phyloP scores from a whole-genome alignment of 164 flowering plant species.

The Nymphaea colorata region DNA sequence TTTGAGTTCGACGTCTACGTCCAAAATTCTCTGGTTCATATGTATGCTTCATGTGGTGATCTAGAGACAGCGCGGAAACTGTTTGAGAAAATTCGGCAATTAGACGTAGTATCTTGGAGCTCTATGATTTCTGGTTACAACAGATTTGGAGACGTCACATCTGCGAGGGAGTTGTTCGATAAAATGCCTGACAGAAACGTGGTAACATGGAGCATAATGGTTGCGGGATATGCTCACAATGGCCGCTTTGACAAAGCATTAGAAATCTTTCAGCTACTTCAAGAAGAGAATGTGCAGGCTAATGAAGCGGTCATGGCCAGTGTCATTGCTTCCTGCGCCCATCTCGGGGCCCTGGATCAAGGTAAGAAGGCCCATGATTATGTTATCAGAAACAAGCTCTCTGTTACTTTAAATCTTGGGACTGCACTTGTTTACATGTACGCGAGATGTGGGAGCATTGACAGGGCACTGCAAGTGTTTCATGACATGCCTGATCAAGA shows the following conservation, averaged over 20 bases:
- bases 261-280: slow-evolving; percentile 9
- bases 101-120: slow-evolving; percentile 79
- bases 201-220: slow-evolving; percentile 13
- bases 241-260: slow-evolving; percentile 11
- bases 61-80: slow-evolving; percentile 33
- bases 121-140: slow-evolving; percentile 48
- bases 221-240: slow-evolving; percentile 13
- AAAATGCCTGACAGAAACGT: slow-evolving; percentile 8
- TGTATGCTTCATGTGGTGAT: slow-evolving; percentile 65
- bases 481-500: slow-evolving; percentile 5
- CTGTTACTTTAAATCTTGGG: slow-evolving; percentile 4
- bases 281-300: slow-evolving; percentile 5
- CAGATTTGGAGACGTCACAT: neutral
- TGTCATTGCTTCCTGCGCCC: slow-evolving; percentile 5
- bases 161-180: slow-evolving; percentile 4
- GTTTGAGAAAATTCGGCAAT: slow-evolving; percentile 39
- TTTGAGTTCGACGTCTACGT: slow-evolving; percentile 8
- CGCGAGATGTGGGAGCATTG: slow-evolving; percentile 10
- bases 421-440: slow-evolving; percentile 15
- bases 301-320: slow-evolving; percentile 2
- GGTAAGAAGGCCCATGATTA: slow-evolving; percentile 13
- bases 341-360: slow-evolving; percentile 12
- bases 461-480: slow-evolving; percentile 11
- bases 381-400: slow-evolving; percentile 4
- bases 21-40: slow-evolving; percentile 61